Evolutionary conservation across 768 basidiomycete genomes (phyloP).

Genomic region (Rhizopogon sp.): DNA sequence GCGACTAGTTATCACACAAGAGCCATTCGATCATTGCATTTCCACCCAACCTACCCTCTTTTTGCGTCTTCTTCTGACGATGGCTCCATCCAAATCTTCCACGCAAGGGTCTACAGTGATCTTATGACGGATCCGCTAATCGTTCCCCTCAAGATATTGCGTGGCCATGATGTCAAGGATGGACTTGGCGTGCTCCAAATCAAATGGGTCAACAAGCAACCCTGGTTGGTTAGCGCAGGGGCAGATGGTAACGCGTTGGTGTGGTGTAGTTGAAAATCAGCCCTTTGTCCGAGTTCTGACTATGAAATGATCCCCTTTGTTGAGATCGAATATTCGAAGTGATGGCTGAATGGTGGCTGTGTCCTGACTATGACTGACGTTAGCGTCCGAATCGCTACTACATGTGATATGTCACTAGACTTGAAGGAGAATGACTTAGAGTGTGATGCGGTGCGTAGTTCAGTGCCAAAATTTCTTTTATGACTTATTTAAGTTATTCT

Average conservation of each 20-base stretch:
- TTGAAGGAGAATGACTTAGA: neutral
- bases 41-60: slow-evolving; percentile 92
- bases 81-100: slow-evolving; percentile 96
- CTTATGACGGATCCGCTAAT: slow-evolving; percentile 97
- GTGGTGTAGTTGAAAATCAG: slow-evolving; percentile 70
- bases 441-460: neutral
- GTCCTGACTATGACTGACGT: neutral
- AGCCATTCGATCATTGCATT: slow-evolving; percentile 89
- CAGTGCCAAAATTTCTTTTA: neutral
- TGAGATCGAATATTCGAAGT: neutral
- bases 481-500: neutral
- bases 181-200: slow-evolving; percentile 90
- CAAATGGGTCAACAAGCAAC: slow-evolving; percentile 83
- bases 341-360: neutral
- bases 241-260: slow-evolving; percentile 86
- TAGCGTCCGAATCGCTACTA: neutral
- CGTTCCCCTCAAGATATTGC: slow-evolving; percentile 92
- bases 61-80: slow-evolving; percentile 97
- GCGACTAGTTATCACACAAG: slow-evolving; percentile 79
- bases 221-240: slow-evolving; percentile 90
- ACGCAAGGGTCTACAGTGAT: slow-evolving; percentile 90
- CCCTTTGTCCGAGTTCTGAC: slow-evolving; percentile 25
- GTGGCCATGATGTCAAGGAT: slow-evolving; percentile 83
- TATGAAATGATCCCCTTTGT: slow-evolving; percentile 10
- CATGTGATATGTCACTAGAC: neutral